Percentiles rank a stretch among this genome's conserved stretches.
phyloP scores from a whole-genome alignment of 805 yeast genomes.

The Debaryomyces prosopidis region DNA sequence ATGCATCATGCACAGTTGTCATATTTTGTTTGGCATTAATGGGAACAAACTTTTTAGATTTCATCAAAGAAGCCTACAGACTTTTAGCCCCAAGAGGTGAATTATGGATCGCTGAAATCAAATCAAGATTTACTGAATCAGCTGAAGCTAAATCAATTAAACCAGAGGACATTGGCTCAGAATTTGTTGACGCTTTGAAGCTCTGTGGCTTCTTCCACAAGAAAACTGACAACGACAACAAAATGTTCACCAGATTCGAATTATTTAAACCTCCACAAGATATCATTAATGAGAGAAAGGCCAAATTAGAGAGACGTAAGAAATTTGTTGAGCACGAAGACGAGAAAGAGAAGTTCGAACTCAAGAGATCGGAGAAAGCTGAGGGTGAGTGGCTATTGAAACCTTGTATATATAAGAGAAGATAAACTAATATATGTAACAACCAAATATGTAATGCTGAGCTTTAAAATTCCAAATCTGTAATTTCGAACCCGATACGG shows the following conservation, averaged over 20 bases:
- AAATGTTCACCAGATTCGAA: constrained; percentile 94
- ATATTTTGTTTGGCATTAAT: constrained; percentile 90
- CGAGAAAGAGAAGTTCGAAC: constrained; percentile 59
- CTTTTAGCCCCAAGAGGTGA: constrained; percentile 89
- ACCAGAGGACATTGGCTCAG: constrained; percentile 59
- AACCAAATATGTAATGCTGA: too few species aligned
- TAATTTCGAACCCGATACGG: too few species aligned
- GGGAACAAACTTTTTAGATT: constrained; percentile 97
- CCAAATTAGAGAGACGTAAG: constrained; percentile 59
- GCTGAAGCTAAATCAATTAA: constrained; percentile 20
- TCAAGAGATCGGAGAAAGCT: constrained; percentile 53
- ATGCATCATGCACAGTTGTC: constrained; percentile 81
- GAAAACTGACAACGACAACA: constrained; percentile 80
- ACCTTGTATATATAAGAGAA: constrained; percentile 93
- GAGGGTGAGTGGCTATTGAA: constrained; percentile 90
- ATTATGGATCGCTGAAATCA: constrained; percentile 96
- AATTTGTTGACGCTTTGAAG: constrained; percentile 78
- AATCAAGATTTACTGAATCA: constrained; percentile 78
- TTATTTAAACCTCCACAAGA: constrained; percentile 84
- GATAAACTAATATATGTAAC: constrained; percentile 25
- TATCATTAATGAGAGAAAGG: constrained; percentile 60
- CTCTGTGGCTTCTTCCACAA: constrained; percentile 83
- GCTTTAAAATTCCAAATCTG: too few species aligned
- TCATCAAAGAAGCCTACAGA: constrained; percentile 86
- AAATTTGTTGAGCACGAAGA: constrained; percentile 71